Evolutionary conservation across 106 monocot species (phyloP).

Genomic region (Dendrobium nobile): DNA sequence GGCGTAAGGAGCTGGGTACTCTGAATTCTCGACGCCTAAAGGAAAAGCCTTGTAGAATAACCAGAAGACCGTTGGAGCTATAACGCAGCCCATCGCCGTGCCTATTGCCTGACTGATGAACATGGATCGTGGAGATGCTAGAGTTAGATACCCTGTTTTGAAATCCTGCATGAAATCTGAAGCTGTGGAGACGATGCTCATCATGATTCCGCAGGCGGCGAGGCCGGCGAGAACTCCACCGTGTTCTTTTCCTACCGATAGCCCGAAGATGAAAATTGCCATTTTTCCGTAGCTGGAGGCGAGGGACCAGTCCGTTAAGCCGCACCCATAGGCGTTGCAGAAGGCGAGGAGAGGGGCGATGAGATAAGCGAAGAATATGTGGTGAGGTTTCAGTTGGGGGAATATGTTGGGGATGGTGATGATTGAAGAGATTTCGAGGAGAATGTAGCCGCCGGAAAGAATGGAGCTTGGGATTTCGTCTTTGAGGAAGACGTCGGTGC

Average conservation of each 20-base stretch:
- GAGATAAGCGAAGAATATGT: constrained; percentile 30
- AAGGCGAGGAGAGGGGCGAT: constrained; percentile 43
- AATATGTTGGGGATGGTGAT: constrained; percentile 39
- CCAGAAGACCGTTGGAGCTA: constrained; percentile 54
- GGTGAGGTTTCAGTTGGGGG: constrained; percentile 39
- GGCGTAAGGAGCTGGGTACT: constrained; percentile 48
- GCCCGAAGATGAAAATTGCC: constrained; percentile 41
- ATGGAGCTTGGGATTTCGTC: constrained; percentile 44
- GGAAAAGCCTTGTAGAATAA: constrained; percentile 50
- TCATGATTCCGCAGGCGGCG: constrained; percentile 56
- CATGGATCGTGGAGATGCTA: constrained; percentile 58
- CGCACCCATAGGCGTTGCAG: constrained; percentile 60
- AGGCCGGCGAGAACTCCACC: constrained; percentile 54
- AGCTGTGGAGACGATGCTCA: constrained; percentile 57
- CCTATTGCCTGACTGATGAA: constrained; percentile 57
- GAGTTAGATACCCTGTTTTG: constrained; percentile 52
- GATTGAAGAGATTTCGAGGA: constrained; percentile 29
- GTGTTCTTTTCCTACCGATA: constrained; percentile 35
- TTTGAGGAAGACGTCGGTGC: constrained; percentile 55
- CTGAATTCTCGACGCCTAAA: constrained; percentile 13
- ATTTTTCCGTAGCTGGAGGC: constrained; percentile 59
- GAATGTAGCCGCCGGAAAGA: constrained; percentile 28
- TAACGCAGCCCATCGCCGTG: constrained; percentile 46
- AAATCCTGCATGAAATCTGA: constrained; percentile 60
- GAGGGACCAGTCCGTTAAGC: constrained; percentile 55